These are phyloP conservation scores for Candida ipomoeae DNA, from an alignment of 805 yeast genomes.

Conservation along the genomic window DNA sequence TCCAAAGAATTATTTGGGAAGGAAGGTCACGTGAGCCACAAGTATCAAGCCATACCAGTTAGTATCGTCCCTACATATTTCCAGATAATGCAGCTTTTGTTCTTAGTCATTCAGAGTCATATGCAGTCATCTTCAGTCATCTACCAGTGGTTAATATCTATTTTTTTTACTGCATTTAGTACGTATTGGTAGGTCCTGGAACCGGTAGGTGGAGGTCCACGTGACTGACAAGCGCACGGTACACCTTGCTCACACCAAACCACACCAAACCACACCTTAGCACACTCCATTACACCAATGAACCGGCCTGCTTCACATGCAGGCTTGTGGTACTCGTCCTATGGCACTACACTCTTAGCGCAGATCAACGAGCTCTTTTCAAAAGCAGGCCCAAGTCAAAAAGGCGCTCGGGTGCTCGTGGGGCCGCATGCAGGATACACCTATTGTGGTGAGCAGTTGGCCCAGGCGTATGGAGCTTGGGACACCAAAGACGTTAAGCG, in stretches of 20 bases:
- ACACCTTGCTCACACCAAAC: background rate
- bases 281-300: constrained; percentile 7
- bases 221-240: background rate
- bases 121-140: too few relatives aligned
- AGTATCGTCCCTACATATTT: too few relatives aligned
- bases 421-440: constrained; percentile 84
- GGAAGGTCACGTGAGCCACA: too few relatives aligned
- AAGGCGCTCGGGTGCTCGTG: constrained; percentile 38
- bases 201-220: background rate
- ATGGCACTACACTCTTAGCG: constrained; percentile 35
- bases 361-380: constrained; percentile 50
- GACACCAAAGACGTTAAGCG: constrained; percentile 55
- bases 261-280: background rate
- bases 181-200: too few relatives aligned
- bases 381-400: constrained; percentile 19
- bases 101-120: too few relatives aligned
- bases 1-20: too few relatives aligned
- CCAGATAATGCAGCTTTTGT: too few relatives aligned
- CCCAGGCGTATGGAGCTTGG: constrained; percentile 70
- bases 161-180: too few relatives aligned
- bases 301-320: constrained; percentile 76
- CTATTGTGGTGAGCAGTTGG: constrained; percentile 75
- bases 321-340: constrained; percentile 80
- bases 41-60: too few relatives aligned
- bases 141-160: too few relatives aligned